These are phyloP conservation scores for Chaetomium strumarium DNA, from an alignment of 2,329 filamentous ascomycete genomes.

Conservation along the genomic window DNA sequence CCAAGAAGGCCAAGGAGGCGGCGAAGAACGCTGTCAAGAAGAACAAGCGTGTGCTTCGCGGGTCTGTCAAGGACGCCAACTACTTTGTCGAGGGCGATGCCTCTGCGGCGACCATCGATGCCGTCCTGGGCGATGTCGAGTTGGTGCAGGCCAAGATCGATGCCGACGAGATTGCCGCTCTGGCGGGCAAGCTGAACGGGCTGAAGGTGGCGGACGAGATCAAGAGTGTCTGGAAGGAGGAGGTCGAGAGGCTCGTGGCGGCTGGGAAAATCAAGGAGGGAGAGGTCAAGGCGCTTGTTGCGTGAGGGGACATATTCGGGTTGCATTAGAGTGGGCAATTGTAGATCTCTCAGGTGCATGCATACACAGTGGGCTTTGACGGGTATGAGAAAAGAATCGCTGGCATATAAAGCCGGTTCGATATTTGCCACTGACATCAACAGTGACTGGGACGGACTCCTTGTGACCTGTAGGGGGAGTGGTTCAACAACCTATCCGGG, in stretches of 20 bases:
- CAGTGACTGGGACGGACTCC: no score
- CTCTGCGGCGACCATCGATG: conserved; percentile 72
- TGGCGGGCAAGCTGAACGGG: conserved; percentile 74
- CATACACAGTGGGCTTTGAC: no score
- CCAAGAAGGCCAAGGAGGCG: conserved; percentile 96
- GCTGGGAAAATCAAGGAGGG: conserved; percentile 83
- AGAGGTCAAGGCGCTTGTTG: conserved; percentile 62
- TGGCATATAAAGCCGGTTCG: no score
- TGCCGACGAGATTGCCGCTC: conserved; percentile 76
- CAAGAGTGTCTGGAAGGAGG: conserved; percentile 72
- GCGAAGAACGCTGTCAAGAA: conserved; percentile 99
- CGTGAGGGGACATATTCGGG: conserved; percentile 21
- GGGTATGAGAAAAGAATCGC: no score
- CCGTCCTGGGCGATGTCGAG: conserved; percentile 79
- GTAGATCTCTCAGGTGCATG: no score
- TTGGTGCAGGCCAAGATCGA: conserved; percentile 82
- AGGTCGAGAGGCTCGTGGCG: conserved; percentile 70
- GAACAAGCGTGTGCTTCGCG: conserved; percentile 97
- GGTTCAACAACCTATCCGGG: no score
- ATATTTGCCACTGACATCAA: no score
- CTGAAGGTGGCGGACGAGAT: conserved; percentile 78
- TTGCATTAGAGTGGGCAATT: neutral
- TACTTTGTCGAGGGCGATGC: conserved; percentile 77
- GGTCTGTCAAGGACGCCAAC: conserved; percentile 93
- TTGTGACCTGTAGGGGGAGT: no score